Base-by-base conservation (phyloP, 805 yeast species). In the Geotrichum ghanense region DNA sequence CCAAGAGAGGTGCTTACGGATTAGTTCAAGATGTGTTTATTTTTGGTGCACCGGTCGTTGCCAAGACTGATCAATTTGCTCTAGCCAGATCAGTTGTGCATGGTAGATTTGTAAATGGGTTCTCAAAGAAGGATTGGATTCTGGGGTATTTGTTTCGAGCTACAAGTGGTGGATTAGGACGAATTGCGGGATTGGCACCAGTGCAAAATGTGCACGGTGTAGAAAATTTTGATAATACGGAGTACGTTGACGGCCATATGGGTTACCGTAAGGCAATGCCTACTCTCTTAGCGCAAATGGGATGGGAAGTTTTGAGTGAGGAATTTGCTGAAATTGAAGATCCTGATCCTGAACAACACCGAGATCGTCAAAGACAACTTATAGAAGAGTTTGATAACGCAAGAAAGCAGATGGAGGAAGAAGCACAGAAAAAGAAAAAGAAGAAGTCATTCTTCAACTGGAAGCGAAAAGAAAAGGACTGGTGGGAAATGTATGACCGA, bases 231-330 rank as follows among this genome's bases (percentile, higher is more conserved):
- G 94, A 92, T 59, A 86, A 95, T 57, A 84, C 97, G 0, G 87
- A 80, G 17, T 56, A 72, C 45, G 95, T 90, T 3, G 88, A 83
- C 50, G 98, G 98, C 1, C 98, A 92, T 67, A 86, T 92, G 96
- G 87, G 83, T n/a, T 92, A 92, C 65, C 82, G 98, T 67, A 82
- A 82, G 51, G 88, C 87, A 10, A 87, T 92, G 75, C 99, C 99
- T 1, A 78, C 77, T 55, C 71, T 92, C 41, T 61, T 92, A 53
- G 74, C 75, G 51, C 64, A 67, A 44, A 56, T 85, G 37, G 89
- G 84, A 3, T 83, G 94, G 79, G 82, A 84, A 47, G 87, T 92
- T 3, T 61, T 88, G 39, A 77, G 82, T 51, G 98, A 92, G 49
- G 95, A 89, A 61, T 92, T 92, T 60, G 81, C 84, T 17, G 98